Evolutionary conservation across 306 rosid genomes (phyloP), one percentile per base, ranked within the genome.

Genomic region (Corylus americana): DNA sequence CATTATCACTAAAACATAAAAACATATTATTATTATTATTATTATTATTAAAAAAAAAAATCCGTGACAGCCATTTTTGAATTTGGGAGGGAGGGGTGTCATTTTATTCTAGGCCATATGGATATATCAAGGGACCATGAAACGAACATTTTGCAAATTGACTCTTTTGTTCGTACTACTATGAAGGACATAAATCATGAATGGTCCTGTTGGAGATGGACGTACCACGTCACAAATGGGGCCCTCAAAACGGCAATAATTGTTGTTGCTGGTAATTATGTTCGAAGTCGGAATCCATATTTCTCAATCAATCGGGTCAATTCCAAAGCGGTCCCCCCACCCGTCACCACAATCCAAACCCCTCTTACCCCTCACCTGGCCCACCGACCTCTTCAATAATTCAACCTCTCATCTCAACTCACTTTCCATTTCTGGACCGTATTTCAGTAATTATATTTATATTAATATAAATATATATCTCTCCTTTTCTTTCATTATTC

Each of bases 311-410:
- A 47, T 71, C 4, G 37, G 54, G 80, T 78, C 86, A 1, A 53
- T 80, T 79, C 76, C 81, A 55, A 72, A 63, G 47, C 13, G 87
- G 83, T 68, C 82, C 83, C 93, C 93, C 77, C 84, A 47, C 0
- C 20, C 35, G 44, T 39, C 44, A 39, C 44, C 44, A 39, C 44
- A 84, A 83, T 86, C 90, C 94, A 89, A 87, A 87, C 47, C 81
- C 84, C 35, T 39, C 44, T 5, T 64, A 74, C 78, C 80, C 78
- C 44, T 66, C 70, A 79, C 87, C 16, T 7, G 85, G 57, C 89
- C 72, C 90, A 42, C 45, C 35, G 2, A 68, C 78, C 8, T 69
- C 63, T 3, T 79, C 88, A 92, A 90, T 92, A 87, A 88, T 90
- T 85, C 82, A 84, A 70, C 47, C 55, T 79, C 7, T 42, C 78